Base-by-base conservation (phyloP, 176 grass and related monocot genomes). In the Areca catechu region DNA sequence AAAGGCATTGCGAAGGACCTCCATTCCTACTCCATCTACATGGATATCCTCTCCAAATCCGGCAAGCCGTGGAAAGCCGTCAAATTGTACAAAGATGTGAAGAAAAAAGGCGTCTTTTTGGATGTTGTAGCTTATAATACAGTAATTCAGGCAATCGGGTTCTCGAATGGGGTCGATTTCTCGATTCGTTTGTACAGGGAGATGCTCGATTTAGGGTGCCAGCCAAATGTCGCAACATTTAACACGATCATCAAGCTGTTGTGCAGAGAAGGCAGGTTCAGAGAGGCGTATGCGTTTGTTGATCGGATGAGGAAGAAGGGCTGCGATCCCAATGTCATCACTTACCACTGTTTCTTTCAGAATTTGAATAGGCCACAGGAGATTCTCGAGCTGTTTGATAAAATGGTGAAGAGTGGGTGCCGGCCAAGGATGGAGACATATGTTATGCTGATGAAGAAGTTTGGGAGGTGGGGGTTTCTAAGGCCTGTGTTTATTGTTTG, bases 341-440 rank as follows among this genome's bases (percentile, higher is more conserved):
- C 92, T 0, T 97, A 91, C 54, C 92, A 97, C 66, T 88, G 83
- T 57, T 97, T 97, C 73, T 97, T 91, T 75, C 83, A 97, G 75
- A 79, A 88, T 29, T 16, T 91, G 62, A 85, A 22, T 57, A 68
- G 74, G 15, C 92, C 92, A 1, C 80, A 88, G 66, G 86, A 91
- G 73, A 83, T 97, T 61, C 74, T 88, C 15, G 57, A 49, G n/a
- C 75, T 97, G 71, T 97, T 87, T 71, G 86, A 91, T 56, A 83
- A 84, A 80, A 97, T 97, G 83, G 65, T 82, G 27, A 23, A 66
- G 68, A 71, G 77, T 24, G 83, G 77, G 48, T 82, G 78, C 61
- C 69, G 48, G 47, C 92, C 86, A 0, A 90, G 78, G 66, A 97
- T 91, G 86, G 92, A 97, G 19, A 97, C 92, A 7, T 91, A 97